Evolutionary conservation across 805 yeast species (phyloP).

Genomic region (Kazachstania africana): DNA sequence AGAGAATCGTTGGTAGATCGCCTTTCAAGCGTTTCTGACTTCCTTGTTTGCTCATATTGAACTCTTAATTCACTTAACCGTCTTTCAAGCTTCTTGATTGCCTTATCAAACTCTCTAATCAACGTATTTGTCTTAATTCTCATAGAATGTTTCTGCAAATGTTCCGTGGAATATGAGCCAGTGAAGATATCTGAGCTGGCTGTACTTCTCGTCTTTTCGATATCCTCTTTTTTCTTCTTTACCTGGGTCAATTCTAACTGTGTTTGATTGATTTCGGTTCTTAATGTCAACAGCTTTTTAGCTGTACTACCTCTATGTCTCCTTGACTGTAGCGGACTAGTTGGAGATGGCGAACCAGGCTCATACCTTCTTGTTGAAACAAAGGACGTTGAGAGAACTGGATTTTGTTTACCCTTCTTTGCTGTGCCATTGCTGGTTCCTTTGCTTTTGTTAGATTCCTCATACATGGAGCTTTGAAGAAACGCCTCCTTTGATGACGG

Average conservation of each 20-base stretch:
- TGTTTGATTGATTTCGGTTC: conserved; percentile 14
- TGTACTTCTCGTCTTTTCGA: conserved; percentile 17
- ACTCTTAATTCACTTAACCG: conserved; percentile 15
- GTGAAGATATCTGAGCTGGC: conserved; percentile 22
- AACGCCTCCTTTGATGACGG: too few relatives aligned
- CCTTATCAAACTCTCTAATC: conserved; percentile 21
- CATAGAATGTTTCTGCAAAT: conserved; percentile 25
- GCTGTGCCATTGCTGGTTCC: conserved; percentile 2
- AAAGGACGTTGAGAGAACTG: conserved; percentile 26
- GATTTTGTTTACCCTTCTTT: conserved; percentile 15
- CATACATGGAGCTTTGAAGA: too few relatives aligned
- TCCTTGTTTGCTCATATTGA: conserved; percentile 13
- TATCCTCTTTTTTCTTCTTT: conserved; percentile 16
- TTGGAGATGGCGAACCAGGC: conserved; percentile 16
- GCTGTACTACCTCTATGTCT: conserved; percentile 15
- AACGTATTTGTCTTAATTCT: conserved; percentile 24
- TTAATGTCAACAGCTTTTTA: conserved; percentile 12
- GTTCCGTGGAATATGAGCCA: conserved; percentile 27
- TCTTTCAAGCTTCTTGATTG: conserved; percentile 19
- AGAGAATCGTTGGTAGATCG: conserved; percentile 1
- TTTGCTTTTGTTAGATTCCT: too few relatives aligned
- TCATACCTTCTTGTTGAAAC: conserved; percentile 20
- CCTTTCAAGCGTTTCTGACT: conserved; percentile 2
- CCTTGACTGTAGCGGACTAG: conserved; percentile 18
- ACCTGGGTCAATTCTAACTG: conserved; percentile 13